A percentile compares a stretch with the other conserved stretches of the same genome.
These are phyloP conservation scores for Angomonas ambiguus DNA, from an alignment of 208 protist species.

Conservation along the genomic window DNA sequence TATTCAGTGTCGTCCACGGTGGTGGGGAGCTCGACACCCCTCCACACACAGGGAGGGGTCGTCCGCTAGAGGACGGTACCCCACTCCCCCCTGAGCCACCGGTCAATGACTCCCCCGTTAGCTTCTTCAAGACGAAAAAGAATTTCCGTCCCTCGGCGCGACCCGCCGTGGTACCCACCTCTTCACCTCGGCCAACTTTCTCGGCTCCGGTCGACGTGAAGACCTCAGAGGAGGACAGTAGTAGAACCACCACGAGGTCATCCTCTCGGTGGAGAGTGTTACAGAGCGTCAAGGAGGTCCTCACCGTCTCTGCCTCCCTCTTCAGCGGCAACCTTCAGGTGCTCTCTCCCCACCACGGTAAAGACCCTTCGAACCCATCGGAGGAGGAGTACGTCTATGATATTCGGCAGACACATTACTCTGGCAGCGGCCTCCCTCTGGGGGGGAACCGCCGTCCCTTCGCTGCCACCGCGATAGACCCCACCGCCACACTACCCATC, in stretches of 20 bases:
- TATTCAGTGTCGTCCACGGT: constrained; percentile 68
- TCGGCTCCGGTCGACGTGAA: background rate
- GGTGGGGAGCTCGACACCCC: constrained; percentile 45
- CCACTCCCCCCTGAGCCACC: constrained; percentile 20
- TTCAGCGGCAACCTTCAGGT: constrained; percentile 52
- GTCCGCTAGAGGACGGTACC: constrained; percentile 18
- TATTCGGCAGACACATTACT: background rate
- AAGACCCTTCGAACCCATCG: background rate
- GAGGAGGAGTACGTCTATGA: constrained; percentile 2
- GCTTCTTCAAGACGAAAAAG: constrained; percentile 47
- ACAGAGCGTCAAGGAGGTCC: constrained; percentile 48
- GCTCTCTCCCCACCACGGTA: constrained; percentile 11
- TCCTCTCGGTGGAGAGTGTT: constrained; percentile 24
- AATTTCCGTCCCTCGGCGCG: constrained; percentile 7
- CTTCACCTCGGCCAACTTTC: background rate
- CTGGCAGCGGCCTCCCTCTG: background rate
- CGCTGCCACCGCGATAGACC: background rate
- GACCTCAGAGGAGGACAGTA: background rate
- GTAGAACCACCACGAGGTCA: background rate
- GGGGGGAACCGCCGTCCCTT: background rate
- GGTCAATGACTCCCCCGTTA: constrained; percentile 28
- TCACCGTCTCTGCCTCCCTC: constrained; percentile 56
- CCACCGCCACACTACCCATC: background rate
- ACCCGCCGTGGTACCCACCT: constrained; percentile 8
- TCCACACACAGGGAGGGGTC: constrained; percentile 35